These are phyloP conservation scores for Aspergillus sp. DNA, from an alignment of 2,329 filamentous ascomycete genomes.

Conservation along the genomic window DNA sequence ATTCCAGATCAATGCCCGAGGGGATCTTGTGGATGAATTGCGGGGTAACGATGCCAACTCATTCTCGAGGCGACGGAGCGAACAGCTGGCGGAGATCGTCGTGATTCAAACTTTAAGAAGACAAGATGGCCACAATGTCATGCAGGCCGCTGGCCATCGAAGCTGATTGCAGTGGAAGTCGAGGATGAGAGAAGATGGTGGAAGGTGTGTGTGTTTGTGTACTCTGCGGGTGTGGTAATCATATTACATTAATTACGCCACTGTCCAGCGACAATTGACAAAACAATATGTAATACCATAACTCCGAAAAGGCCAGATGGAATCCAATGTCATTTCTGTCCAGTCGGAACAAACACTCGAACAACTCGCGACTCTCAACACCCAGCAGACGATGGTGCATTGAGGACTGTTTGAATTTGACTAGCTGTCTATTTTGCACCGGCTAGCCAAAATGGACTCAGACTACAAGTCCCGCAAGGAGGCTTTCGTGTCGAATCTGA, in stretches of 20 bases:
- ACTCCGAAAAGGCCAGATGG: not conserved
- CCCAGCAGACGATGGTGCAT: not conserved
- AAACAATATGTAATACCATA: not conserved
- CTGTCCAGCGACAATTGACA: no score
- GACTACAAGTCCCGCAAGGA: slow-evolving; percentile 92
- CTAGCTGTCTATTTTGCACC: not conserved
- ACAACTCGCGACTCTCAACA: not conserved
- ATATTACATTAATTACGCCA: not conserved
- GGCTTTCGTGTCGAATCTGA: slow-evolving; percentile 89
- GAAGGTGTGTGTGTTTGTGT: not conserved
- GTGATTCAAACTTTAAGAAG: not conserved
- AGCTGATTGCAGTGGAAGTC: not conserved
- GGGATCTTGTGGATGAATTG: not conserved
- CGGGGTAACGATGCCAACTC: not conserved
- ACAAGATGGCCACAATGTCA: not conserved
- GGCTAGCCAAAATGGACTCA: slow-evolving; percentile 31
- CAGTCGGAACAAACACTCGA: not conserved
- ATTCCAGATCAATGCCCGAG: not conserved
- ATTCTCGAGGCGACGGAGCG: not conserved
- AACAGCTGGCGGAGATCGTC: not conserved
- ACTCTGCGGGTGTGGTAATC: not conserved
- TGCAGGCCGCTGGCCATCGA: not conserved
- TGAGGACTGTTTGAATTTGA: not conserved
- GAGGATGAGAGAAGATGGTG: not conserved
- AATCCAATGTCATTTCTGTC: not conserved